Evolutionary conservation across 768 basidiomycete genomes (phyloP), one percentile per base, ranked within the genome.

Genomic region (Jaapia argillacea): DNA sequence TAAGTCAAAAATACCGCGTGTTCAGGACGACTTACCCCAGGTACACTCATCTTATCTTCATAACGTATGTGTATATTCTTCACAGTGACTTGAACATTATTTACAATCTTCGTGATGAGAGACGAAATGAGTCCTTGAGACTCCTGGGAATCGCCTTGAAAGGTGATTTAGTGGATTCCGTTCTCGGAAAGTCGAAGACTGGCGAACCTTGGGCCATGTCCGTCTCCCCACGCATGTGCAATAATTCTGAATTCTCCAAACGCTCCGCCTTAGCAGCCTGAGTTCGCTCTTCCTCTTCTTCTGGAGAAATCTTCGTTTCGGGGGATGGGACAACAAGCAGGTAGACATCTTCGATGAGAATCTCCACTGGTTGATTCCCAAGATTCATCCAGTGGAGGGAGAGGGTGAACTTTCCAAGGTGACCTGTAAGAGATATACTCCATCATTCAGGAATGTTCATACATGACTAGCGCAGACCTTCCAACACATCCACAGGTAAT

Each of bases 1-100:
- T 26, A 4, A 1, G 36, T 31, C 16, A 14, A 20, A 39, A 27
- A 49, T 6, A n/a, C 18, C 21, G n/a, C 21, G 18, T 13, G 21
- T 20, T 40, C 3, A 26, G 22, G 10, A 10, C 31, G 26, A 25
- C 85, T 54, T 61, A 92, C 92, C 23, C 85, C 89, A 24, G 93
- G 93, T 22, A 92, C 90, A 53, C 90, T 96, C 53, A 91, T 60
- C 40, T 82, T 83, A 65, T 99, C 96, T 63, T 99, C 96, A 54
- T 97, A 99, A 42, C 96, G 83, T 37, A 98, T 64, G 59, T 99
- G 96, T 36, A 99, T 89, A 53, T 96, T 94, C 64, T 85, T 89
- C 47, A 98, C 79, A 10, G 90, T 92, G 21, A 98, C 79, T 66
- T 99, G 96, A 21, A 98, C 62, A 57, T 99, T 99, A 64, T 98